Conservation (phyloP, 495 filamentous ascomycete species). For the Apiosordaria backusii region DNA sequence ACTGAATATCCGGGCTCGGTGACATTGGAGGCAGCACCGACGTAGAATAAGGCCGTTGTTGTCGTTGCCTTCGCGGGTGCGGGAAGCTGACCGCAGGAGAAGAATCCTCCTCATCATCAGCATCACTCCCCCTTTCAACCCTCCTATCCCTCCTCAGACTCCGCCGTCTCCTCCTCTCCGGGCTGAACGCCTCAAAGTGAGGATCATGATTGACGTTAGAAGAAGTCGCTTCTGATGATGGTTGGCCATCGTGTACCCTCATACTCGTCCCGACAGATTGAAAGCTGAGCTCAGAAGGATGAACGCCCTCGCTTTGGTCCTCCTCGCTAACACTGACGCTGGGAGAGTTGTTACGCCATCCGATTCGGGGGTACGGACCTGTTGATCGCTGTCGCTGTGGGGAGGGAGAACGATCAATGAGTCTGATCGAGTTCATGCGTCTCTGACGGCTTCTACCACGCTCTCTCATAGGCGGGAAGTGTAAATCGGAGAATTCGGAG, state of each 20-base stretch:
- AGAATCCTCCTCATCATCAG: neutral
- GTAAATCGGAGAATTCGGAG: neutral
- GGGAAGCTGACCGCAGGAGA: no score
- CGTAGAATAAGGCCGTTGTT: no score
- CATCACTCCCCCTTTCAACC: neutral
- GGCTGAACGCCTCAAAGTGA: neutral
- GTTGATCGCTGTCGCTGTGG: neutral
- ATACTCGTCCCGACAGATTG: neutral
- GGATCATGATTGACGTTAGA: neutral
- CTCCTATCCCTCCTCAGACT: neutral
- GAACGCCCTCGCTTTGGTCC: neutral
- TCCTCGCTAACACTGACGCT: neutral
- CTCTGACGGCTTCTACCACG: neutral
- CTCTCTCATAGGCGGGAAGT: neutral
- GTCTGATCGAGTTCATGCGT: neutral
- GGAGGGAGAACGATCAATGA: neutral
- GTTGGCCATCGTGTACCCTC: neutral
- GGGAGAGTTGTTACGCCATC: neutral
- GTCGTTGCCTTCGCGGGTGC: no score
- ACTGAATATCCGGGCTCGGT: neutral
- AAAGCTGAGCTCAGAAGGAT: neutral
- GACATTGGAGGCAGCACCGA: no score
- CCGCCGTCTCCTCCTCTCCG: neutral
- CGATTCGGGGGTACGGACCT: neutral
- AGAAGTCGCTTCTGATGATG: neutral